Percentiles rank a stretch among this genome's conserved stretches.
Evolutionary conservation across 1,284 basidiomycete species (phyloP).

Genomic region (Sanghuangporus sanghuang): DNA sequence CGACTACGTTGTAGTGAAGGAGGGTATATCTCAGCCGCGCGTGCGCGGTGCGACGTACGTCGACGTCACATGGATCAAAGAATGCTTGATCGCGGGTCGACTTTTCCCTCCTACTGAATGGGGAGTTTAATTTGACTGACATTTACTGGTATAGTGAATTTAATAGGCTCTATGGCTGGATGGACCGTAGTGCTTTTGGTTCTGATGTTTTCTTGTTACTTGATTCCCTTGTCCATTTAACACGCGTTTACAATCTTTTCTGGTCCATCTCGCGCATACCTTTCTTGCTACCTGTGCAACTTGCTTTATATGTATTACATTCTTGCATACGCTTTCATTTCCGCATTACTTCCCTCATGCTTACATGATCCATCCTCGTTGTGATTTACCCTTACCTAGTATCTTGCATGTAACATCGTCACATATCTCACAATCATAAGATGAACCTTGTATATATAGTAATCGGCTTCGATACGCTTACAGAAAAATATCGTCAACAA

Average conservation of each 20-base stretch:
- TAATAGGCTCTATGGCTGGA: background rate
- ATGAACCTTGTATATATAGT: background rate
- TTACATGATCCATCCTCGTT: background rate
- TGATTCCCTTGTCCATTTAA: background rate
- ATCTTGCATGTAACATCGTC: background rate
- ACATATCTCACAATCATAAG: background rate
- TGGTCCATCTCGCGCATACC: background rate
- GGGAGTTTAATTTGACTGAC: background rate
- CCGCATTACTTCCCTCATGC: background rate
- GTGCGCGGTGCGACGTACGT: constrained; percentile 33
- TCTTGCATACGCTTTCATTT: background rate
- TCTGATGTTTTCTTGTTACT: background rate
- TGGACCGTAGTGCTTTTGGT: background rate
- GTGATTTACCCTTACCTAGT: background rate
- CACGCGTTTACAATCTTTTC: background rate
- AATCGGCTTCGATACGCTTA: background rate
- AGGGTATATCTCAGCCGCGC: constrained; percentile 29
- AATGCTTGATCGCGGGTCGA: constrained; percentile 64
- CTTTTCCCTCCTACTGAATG: constrained; percentile 30
- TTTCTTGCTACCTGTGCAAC: background rate
- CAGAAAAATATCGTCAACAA: background rate
- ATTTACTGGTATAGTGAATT: no score
- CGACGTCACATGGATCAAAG: constrained; percentile 73
- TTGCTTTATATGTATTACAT: background rate
- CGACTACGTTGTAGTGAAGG: constrained; percentile 66